These are phyloP conservation scores for Bruguiera gymnorhiza DNA, from an alignment of 345 rosid species.

Conservation along the genomic window DNA sequence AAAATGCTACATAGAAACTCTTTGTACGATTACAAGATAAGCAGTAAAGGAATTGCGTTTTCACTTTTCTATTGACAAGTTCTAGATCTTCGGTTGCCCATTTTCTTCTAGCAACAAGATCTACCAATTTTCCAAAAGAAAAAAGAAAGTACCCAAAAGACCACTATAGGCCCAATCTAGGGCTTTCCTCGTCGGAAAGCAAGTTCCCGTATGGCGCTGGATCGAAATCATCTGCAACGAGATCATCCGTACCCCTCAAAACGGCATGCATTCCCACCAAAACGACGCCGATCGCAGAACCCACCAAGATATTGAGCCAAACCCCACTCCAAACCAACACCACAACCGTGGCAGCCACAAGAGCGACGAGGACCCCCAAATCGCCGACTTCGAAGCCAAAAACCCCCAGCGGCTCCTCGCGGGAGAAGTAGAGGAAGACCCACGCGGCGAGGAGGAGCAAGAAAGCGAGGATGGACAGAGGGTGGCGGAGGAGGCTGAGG, in stretches of 20 bases:
- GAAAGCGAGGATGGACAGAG: constrained; percentile 49
- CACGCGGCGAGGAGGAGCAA: constrained; percentile 47
- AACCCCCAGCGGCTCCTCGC: too few relatives aligned
- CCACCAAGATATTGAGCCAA: constrained; percentile 45
- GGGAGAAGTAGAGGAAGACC: constrained; percentile 56
- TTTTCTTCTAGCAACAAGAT: neutral
- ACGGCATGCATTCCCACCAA: constrained; percentile 49
- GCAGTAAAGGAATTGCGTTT: too few relatives aligned
- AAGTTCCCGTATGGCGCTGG: constrained; percentile 51
- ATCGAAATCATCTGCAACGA: constrained; percentile 56
- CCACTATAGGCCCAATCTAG: neutral
- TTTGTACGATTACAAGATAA: too few relatives aligned
- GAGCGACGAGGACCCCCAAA: constrained; percentile 35
- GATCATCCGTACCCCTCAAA: constrained; percentile 62
- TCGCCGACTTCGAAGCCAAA: constrained; percentile 31
- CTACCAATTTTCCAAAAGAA: neutral
- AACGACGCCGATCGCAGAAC: constrained; percentile 30
- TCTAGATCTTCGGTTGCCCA: neutral
- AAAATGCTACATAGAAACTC: too few relatives aligned
- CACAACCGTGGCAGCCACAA: constrained; percentile 35
- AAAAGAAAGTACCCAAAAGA: neutral
- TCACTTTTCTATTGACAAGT: neutral
- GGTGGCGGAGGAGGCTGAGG: constrained; percentile 52
- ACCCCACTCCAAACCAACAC: constrained; percentile 44
- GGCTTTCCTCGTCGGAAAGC: constrained; percentile 44